Base-by-base conservation (phyloP, 352 stramenopile genomes). In the Lagenidium giganteum region DNA sequence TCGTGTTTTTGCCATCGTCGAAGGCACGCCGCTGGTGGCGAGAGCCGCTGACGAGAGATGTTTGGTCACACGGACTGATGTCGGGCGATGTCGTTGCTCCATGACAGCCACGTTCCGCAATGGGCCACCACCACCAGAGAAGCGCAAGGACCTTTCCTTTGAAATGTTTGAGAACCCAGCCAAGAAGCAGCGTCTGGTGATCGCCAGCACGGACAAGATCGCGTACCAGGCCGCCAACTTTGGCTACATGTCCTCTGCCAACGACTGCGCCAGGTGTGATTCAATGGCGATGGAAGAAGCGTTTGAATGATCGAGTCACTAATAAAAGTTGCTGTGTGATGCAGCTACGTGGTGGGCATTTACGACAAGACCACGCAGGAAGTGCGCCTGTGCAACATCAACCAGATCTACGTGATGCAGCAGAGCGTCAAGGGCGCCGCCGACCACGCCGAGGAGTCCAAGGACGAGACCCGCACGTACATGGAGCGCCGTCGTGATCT, bases 171-270 rank as follows among this genome's bases (percentile, higher is more conserved):
- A 93, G 57, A 85, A 93, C 47, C 32, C 66, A 2, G 57, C 57
- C 18, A 93, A 90, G 57, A 93, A 93, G 58, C 73, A 89, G 53
- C 75, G 75, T 20, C 55, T 93, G 20, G 77, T 93, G 33, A 60
- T 93, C 18, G 65, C 80, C 18, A 87, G 69, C 37, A 82, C 70
- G 2, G 75, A 93, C 31, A 87, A 83, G 42, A 72, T 93, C 39
- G 74, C 73, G 57, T 93, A 90, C 49, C 80, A 93, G 45, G 80
- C 72, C 31, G 80, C 80, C 37, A 93, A 93, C 57, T 93, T 93
- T 53, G 80, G 80, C 40, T 88, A 93, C 62, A 56, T 87, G 27
- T 70, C 72, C 34, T 54, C 77, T 6, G 67, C 61, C 24, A 80
- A 89, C 48, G 80, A 93, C 54, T 78, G 64, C 37, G 56, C 76